phyloP scores from a whole-genome alignment of 1,284 basidiomycete species.

The Ustilago trichophora region DNA sequence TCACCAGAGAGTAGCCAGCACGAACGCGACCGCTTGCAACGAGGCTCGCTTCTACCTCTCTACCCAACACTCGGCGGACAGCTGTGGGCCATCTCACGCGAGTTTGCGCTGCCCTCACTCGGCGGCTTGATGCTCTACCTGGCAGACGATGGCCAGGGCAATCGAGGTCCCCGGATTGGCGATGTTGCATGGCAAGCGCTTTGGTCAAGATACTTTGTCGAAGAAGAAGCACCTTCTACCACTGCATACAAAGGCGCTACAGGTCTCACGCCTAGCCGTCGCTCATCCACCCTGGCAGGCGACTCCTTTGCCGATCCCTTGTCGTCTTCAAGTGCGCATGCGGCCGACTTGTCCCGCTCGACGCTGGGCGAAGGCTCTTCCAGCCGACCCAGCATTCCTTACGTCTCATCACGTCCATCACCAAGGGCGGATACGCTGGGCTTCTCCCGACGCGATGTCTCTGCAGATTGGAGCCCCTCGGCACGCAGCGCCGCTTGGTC shows the following conservation, averaged over 20 bases:
- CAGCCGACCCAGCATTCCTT: conserved; percentile 18
- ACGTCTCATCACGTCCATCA: conserved; percentile 20
- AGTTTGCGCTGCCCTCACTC: conserved; percentile 62
- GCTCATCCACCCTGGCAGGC: conserved; percentile 3
- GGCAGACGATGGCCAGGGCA: conserved; percentile 59
- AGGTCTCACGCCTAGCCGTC: conserved; percentile 17
- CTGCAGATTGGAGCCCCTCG: conserved; percentile 31
- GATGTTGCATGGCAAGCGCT: conserved; percentile 61
- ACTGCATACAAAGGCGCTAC: conserved; percentile 3
- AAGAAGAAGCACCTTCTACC: conserved; percentile 24
- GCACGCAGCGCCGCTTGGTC: conserved; percentile 27
- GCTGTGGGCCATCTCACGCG: conserved; percentile 64
- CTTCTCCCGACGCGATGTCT: conserved; percentile 12
- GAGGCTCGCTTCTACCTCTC: conserved; percentile 61
- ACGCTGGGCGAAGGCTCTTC: conserved; percentile 16
- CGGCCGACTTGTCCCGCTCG: conserved; percentile 21
- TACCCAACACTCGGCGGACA: conserved; percentile 63
- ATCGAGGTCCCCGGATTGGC: conserved; percentile 60
- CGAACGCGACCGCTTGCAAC: conserved; percentile 33
- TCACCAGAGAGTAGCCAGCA: conserved; percentile 15
- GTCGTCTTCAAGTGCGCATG: conserved; percentile 2
- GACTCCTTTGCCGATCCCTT: conserved; percentile 13
- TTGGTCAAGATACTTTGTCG: conserved; percentile 59
- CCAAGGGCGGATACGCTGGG: conserved; percentile 19
- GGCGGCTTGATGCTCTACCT: conserved; percentile 62